phyloP scores from a whole-genome alignment of 2,329 filamentous ascomycete species.

The Penicillium concentricum region DNA sequence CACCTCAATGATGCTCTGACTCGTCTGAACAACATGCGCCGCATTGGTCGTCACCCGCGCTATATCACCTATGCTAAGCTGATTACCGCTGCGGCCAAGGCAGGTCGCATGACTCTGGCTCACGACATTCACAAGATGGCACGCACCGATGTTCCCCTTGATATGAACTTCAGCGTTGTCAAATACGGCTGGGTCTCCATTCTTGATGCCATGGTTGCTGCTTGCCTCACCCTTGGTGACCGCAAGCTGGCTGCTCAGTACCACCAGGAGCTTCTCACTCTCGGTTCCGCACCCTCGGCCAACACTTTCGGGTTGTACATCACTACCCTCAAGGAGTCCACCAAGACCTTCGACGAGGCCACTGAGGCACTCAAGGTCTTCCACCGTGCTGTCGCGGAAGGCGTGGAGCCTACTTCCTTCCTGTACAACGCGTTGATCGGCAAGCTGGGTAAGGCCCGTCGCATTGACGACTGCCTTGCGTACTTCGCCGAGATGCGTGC shows the following conservation, averaged over 20 bases:
- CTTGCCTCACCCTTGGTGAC: constrained; percentile 79
- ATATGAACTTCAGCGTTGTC: constrained; percentile 80
- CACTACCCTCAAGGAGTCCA: constrained; percentile 95
- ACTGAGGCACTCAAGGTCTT: constrained; percentile 98
- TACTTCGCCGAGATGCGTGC: constrained; percentile 98
- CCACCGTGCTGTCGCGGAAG: constrained; percentile 86
- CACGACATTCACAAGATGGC: constrained; percentile 88
- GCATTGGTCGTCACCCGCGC: constrained; percentile 82
- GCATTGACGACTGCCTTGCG: constrained; percentile 96
- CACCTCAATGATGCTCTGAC: constrained; percentile 76
- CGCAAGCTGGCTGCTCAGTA: constrained; percentile 79
- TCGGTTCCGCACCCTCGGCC: constrained; percentile 87
- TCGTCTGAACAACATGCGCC: constrained; percentile 90
- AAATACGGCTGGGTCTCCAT: constrained; percentile 96
- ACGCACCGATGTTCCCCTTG: constrained; percentile 79
- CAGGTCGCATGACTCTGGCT: constrained; percentile 76
- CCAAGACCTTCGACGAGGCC: constrained; percentile 96
- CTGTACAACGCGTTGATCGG: constrained; percentile 97
- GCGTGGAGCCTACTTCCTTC: constrained; percentile 94
- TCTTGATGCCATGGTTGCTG: constrained; percentile 92
- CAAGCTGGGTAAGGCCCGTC: constrained; percentile 95
- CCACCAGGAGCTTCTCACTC: constrained; percentile 86
- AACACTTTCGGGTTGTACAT: constrained; percentile 99
- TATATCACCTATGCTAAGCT: constrained; percentile 98
- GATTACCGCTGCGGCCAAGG: constrained; percentile 83